Conservation (phyloP, 441 rosid species). For the Manihot esculenta region DNA sequence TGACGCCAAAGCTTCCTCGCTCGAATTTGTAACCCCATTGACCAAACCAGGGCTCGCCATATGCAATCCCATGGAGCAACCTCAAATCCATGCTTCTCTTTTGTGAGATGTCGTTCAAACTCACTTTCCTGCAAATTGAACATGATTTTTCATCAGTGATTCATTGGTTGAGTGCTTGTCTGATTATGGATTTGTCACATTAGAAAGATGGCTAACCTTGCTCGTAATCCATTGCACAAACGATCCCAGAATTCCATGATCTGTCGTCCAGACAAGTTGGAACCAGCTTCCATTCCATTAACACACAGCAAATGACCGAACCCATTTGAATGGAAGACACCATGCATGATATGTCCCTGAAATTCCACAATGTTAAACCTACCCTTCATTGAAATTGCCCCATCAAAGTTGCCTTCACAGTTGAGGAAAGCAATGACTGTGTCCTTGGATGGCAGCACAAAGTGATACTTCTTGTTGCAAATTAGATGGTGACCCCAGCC, state of each 20-base stretch:
- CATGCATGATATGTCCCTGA: conserved; percentile 67
- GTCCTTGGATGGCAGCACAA: conserved; percentile 71
- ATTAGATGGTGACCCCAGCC: conserved; percentile 87
- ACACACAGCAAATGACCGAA: conserved; percentile 78
- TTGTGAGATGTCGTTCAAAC: conserved; percentile 60
- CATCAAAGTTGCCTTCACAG: conserved; percentile 27
- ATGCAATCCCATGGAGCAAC: conserved; percentile 67
- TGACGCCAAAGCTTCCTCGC: conserved; percentile 71
- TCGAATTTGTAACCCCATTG: conserved; percentile 79
- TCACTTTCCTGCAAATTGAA: conserved; percentile 57
- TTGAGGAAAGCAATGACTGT: conserved; percentile 45
- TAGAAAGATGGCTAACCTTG: conserved; percentile 45
- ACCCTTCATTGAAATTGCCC: conserved; percentile 28
- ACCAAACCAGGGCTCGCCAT: conserved; percentile 76
- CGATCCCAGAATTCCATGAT: conserved; percentile 92
- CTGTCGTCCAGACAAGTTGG: conserved; percentile 61
- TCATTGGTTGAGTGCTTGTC: no score
- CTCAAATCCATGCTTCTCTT: conserved; percentile 79
- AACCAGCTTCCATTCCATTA: conserved; percentile 66
- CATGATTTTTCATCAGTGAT: background rate
- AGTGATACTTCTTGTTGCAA: conserved; percentile 90
- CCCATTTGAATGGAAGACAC: conserved; percentile 83
- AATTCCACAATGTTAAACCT: conserved; percentile 46
- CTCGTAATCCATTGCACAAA: conserved; percentile 63
- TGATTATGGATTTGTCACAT: no score